Conservation (phyloP, 1,284 basidiomycete species). For the Bjerkandera adusta region DNA sequence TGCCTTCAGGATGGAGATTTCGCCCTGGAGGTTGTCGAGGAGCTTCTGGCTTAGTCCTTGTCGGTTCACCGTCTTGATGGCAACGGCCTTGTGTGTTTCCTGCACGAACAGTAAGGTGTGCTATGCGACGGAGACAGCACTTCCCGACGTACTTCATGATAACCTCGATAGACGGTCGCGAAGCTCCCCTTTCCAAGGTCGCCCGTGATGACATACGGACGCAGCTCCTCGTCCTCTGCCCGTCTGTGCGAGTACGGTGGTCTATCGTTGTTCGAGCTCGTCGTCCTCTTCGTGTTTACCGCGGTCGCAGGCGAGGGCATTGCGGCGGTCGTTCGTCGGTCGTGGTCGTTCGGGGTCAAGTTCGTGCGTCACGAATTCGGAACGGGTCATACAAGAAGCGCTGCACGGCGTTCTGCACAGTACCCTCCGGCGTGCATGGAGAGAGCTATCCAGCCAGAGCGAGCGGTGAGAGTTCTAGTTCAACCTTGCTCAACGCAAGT, state of each 20-base stretch:
- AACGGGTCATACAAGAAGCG: conserved; percentile 4
- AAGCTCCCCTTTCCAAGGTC: conserved; percentile 90
- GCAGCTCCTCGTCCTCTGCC: conserved; percentile 61
- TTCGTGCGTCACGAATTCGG: conserved; percentile 4
- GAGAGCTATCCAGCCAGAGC: conserved; percentile 1
- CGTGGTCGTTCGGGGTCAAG: conserved; percentile 4
- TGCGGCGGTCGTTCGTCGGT: conserved; percentile 1
- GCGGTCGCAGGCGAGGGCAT: conserved; percentile 13
- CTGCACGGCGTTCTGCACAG: neutral
- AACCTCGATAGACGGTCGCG: conserved; percentile 94
- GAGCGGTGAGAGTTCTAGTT: no score
- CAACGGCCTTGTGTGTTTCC: conserved; percentile 78
- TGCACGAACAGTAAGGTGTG: conserved; percentile 28
- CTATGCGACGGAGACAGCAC: conserved; percentile 2
- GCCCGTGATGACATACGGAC: conserved; percentile 70
- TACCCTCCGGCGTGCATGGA: conserved; percentile 5
- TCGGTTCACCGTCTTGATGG: conserved; percentile 94
- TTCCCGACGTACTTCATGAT: conserved; percentile 68
- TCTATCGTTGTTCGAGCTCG: conserved; percentile 9
- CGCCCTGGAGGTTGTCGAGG: conserved; percentile 94
- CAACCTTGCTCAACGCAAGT: no score
- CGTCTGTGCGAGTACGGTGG: conserved; percentile 14
- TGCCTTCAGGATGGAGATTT: conserved; percentile 96
- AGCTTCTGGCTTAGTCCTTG: conserved; percentile 90
- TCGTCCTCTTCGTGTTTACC: conserved; percentile 11